Percentiles rank a stretch among this genome's conserved stretches.
Conservation (phyloP, 139 green algal genomes). For the Closterium sp. region DNA sequence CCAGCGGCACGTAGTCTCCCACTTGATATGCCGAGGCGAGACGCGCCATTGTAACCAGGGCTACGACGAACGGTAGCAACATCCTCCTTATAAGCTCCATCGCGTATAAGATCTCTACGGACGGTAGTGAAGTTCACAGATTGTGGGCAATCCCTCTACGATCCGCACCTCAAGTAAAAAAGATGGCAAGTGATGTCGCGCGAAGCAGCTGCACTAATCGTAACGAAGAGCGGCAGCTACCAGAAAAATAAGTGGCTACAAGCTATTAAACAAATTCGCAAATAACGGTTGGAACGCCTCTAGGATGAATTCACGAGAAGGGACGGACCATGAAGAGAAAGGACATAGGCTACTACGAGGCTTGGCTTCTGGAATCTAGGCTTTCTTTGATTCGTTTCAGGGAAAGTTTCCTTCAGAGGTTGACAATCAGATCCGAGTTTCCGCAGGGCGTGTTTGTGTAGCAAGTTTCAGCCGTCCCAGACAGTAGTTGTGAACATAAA, state of each 20-base stretch:
- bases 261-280: neutral
- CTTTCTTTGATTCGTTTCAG: neutral
- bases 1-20: constrained; percentile 45
- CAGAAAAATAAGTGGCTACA: neutral
- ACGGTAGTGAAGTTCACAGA: neutral
- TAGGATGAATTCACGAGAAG: neutral
- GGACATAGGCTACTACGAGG: neutral
- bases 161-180: neutral
- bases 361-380: neutral
- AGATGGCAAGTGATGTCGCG: neutral
- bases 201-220: neutral
- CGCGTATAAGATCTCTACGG: too few species aligned
- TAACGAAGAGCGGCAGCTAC: neutral
- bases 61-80: neutral
- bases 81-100: neutral
- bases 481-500: neutral
- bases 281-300: neutral
- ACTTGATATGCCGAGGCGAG: constrained; percentile 13
- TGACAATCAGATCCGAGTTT: neutral
- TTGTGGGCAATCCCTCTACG: neutral
- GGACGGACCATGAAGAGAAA: neutral
- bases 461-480: too few species aligned
- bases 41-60: neutral
- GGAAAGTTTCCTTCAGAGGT: too few species aligned
- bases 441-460: neutral